Evolutionary conservation across 2,329 filamentous ascomycete species (phyloP).

Genomic region (Paracoccidioides brasiliensis): DNA sequence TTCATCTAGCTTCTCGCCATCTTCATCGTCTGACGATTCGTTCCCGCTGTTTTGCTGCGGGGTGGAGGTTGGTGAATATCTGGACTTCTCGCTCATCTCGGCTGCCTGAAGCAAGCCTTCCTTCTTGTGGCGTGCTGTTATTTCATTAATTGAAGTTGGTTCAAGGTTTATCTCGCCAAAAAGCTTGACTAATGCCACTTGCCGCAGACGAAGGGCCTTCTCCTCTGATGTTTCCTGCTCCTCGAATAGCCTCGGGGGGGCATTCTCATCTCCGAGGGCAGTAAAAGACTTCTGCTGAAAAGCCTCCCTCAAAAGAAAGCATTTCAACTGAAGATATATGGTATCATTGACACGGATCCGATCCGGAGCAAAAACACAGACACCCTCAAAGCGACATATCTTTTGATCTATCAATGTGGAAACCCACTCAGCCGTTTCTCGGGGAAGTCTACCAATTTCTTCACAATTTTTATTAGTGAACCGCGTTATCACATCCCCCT

Average conservation of each 20-base stretch:
- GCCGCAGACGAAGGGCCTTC: conserved; percentile 65
- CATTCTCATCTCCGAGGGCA: conserved; percentile 50
- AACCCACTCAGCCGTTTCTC: conserved; percentile 81
- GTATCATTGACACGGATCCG: conserved; percentile 80
- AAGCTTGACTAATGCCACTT: conserved; percentile 75
- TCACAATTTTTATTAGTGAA: conserved; percentile 69
- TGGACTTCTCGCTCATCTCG: conserved; percentile 68
- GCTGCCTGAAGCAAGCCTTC: conserved; percentile 76
- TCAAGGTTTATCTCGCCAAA: conserved; percentile 80
- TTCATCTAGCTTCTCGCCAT: conserved; percentile 83
- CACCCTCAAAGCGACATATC: conserved; percentile 74
- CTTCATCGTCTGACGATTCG: conserved; percentile 54
- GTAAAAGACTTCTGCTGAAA: conserved; percentile 55
- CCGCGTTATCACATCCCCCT: conserved; percentile 76
- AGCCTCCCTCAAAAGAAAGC: conserved; percentile 58
- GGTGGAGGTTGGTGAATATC: conserved; percentile 41
- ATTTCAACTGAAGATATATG: conserved; percentile 76
- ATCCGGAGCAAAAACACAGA: conserved; percentile 81
- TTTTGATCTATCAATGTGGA: conserved; percentile 84
- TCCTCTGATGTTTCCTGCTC: conserved; percentile 78
- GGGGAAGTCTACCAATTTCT: conserved; percentile 76
- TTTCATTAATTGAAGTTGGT: conserved; percentile 60
- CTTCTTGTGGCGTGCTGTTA: conserved; percentile 64
- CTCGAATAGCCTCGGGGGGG: conserved; percentile 62
- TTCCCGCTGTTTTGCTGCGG: conserved; percentile 23